Percentiles rank a stretch among this genome's conserved stretches.
Evolutionary conservation across 306 rosid species (phyloP).

Genomic region (Sicyos baderoa): DNA sequence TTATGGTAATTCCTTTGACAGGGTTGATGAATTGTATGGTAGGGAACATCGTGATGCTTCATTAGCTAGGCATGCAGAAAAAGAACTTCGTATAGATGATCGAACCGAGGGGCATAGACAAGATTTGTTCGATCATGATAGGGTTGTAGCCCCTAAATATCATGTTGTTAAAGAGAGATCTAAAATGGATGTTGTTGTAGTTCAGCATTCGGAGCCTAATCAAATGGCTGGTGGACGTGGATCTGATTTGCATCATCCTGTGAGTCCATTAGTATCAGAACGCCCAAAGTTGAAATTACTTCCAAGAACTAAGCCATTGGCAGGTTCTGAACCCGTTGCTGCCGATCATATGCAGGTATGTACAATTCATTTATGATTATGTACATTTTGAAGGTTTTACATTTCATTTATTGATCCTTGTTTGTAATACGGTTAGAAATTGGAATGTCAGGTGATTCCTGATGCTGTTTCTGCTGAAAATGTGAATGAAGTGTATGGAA

Average conservation of each 20-base stretch:
- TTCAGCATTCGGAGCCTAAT: slow-evolving; percentile 34
- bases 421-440: slow-evolving; percentile 22
- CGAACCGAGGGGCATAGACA: slow-evolving; percentile 42
- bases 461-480: slow-evolving; percentile 44
- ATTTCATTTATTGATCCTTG: not conserved
- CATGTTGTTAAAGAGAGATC: slow-evolving; percentile 38
- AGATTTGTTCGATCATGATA: slow-evolving; percentile 44
- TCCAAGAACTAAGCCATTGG: slow-evolving; percentile 61
- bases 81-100: slow-evolving; percentile 38
- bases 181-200: slow-evolving; percentile 29
- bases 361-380: slow-evolving; percentile 16
- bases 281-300: slow-evolving; percentile 73
- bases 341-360: slow-evolving; percentile 51
- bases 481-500: slow-evolving; percentile 40
- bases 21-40: slow-evolving; percentile 35
- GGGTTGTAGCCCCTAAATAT: slow-evolving; percentile 27
- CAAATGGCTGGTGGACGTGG: slow-evolving; percentile 24
- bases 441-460: slow-evolving; percentile 35
- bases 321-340: slow-evolving; percentile 38
- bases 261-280: slow-evolving; percentile 47
- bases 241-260: slow-evolving; percentile 36
- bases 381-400: not conserved
- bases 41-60: slow-evolving; percentile 45
- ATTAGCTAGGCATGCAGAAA: slow-evolving; percentile 51
- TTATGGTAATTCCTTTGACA: slow-evolving; percentile 28